Evolutionary conservation across 2,329 filamentous ascomycete species (phyloP).

Genomic region (Pseudopyricularia javanii): DNA sequence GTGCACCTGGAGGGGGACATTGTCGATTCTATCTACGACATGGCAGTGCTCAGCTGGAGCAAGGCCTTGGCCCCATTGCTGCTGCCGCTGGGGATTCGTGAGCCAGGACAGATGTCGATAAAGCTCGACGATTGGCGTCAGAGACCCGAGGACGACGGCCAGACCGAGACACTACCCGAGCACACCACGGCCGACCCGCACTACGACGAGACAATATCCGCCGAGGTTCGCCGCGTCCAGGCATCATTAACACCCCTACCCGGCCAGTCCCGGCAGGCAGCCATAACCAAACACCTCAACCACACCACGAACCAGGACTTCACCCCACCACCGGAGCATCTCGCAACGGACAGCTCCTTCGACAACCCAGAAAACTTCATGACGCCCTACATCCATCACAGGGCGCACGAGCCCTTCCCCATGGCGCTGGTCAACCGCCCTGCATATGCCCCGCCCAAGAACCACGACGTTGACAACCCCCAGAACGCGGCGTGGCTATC

Average conservation of each 20-base stretch:
- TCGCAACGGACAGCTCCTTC: constrained; percentile 5
- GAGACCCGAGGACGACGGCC: constrained; percentile 10
- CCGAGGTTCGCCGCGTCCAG: constrained; percentile 51
- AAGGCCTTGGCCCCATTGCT: constrained; percentile 47
- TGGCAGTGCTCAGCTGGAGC: constrained; percentile 61
- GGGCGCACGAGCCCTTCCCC: constrained; percentile 43
- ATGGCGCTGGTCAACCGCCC: constrained; percentile 61
- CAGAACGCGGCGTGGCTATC: constrained; percentile 69
- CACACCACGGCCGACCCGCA: constrained; percentile 47
- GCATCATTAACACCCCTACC: constrained; percentile 35
- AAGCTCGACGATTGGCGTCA: no score
- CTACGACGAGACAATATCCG: constrained; percentile 49
- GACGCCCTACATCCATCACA: constrained; percentile 52
- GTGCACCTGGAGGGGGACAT: constrained; percentile 63
- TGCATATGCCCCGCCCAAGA: constrained; percentile 53
- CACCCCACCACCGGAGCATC: constrained; percentile 40
- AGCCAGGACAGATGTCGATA: no score
- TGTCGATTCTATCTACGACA: constrained; percentile 65
- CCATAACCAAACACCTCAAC: constrained; percentile 55
- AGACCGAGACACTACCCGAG: constrained; percentile 26
- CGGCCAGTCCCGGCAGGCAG: constrained; percentile 41
- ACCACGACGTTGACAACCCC: constrained; percentile 48
- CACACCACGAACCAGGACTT: constrained; percentile 40
- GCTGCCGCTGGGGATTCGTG: constrained; percentile 39
- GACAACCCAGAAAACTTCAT: constrained; percentile 36